Base-by-base conservation (phyloP, 2,329 filamentous ascomycete genomes). In the Trematosphaeria pertusa region DNA sequence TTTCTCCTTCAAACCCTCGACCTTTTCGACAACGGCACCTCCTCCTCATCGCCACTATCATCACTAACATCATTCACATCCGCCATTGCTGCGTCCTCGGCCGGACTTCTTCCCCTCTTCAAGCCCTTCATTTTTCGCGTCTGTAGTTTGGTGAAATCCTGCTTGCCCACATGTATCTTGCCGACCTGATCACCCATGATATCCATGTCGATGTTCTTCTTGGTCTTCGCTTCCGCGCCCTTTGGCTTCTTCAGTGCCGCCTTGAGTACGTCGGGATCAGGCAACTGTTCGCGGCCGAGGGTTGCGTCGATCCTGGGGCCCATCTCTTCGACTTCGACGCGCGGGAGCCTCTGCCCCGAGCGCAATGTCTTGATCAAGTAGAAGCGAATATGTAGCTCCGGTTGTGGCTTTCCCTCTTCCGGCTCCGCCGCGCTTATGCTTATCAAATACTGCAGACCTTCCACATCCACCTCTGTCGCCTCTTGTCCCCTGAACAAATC, bases 121-220 rank as follows among this genome's bases (percentile, higher is more conserved):
- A 99, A 75, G 59, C 92, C 94, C 85, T 99, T 99, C 92, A 99
- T 97, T 85, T 99, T 99, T 69, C 94, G 87, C 42, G 92, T 95
- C 80, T 99, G 94, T 73, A 99, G 74, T 62, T 88, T 83, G 67
- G 80, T 81, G 48, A 99, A 81, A 75, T 99, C 91, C 75, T 97
- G 91, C 78, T 87, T 91, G 66, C 89, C 91, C 50, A 96, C 75
- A 73, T 99, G 94, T 54, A 99, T 88, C 61, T 91, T 87, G 54
- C 93, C 94, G 56, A 97, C 81, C 86, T 97, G 97, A 75, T 99
- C 94, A 70, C 94, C 94, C 77, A 99, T 91, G 33, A 86, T 75
- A 72, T 97, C 92, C 46, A 89, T 95, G 43, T 86, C 84, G 62
- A 99, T 87, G 74, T 99, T 99, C 87, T 99, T 99, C 87, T 96